Conservation (phyloP, 331 rosid genomes). For the Phaseolus coccineus region DNA sequence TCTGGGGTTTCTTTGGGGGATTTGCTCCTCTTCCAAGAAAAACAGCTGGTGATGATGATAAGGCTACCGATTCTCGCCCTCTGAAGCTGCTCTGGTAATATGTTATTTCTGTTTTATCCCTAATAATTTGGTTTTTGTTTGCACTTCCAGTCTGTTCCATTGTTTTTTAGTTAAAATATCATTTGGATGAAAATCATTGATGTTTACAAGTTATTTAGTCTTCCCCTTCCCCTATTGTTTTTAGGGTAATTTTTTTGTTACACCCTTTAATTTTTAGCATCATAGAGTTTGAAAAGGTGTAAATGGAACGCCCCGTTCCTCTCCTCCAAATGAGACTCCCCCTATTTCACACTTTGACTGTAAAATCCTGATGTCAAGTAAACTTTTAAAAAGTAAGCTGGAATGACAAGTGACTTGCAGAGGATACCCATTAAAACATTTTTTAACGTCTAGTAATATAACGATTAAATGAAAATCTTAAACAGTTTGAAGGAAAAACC, state of each 20-base stretch:
- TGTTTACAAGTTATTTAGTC: slow-evolving; percentile 6
- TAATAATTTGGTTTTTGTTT: slow-evolving; percentile 31
- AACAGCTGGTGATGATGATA: slow-evolving; percentile 74
- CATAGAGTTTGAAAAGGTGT: slow-evolving; percentile 26
- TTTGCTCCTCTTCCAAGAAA: slow-evolving; percentile 98
- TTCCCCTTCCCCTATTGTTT: slow-evolving; percentile 20
- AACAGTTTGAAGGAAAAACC: slow-evolving; percentile 23
- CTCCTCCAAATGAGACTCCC: background rate
- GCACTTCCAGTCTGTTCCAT: slow-evolving; percentile 26
- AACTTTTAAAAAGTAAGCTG: background rate
- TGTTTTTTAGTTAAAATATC: slow-evolving; percentile 12
- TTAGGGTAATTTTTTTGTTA: background rate
- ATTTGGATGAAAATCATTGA: slow-evolving; percentile 18
- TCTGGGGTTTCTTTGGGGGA: slow-evolving; percentile 99
- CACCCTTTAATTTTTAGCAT: slow-evolving; percentile 30
- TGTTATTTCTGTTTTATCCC: slow-evolving; percentile 35
- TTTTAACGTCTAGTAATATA: slow-evolving; percentile 9
- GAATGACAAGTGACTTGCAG: slow-evolving; percentile 4
- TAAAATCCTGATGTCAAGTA: background rate
- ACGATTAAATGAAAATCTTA: background rate
- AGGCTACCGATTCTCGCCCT: slow-evolving; percentile 63
- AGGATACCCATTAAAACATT: slow-evolving; percentile 32
- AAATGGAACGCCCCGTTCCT: slow-evolving; percentile 18
- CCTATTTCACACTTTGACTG: slow-evolving; percentile 17
- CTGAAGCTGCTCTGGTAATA: slow-evolving; percentile 80